A percentile compares a stretch with the other conserved stretches of the same genome.
Evolutionary conservation across 345 rosid genomes (phyloP).

Genomic region (Arabidopsis suecica): DNA sequence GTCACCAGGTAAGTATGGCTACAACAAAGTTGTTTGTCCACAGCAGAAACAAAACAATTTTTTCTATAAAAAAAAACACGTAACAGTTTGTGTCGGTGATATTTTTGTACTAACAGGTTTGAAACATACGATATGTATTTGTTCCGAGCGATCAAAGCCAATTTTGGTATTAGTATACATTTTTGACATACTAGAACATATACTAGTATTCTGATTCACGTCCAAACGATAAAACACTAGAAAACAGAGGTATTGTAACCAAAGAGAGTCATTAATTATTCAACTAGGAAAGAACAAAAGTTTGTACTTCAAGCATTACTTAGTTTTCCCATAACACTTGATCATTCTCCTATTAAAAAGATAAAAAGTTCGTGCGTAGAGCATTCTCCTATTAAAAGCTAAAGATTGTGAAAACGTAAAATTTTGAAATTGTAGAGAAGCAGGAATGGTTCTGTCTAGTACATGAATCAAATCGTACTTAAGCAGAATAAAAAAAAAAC

Average conservation of each 20-base stretch:
- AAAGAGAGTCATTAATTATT: neutral
- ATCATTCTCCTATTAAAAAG: neutral
- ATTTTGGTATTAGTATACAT: slow-evolving; percentile 3
- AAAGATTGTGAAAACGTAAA: neutral
- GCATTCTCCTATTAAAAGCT: neutral
- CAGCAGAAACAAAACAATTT: slow-evolving; percentile 9
- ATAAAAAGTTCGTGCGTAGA: neutral
- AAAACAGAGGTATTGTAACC: neutral
- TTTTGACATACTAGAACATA: neutral
- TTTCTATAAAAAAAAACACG: neutral
- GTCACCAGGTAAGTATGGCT: slow-evolving; percentile 36
- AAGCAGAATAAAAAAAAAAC: neutral
- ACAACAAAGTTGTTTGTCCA: slow-evolving; percentile 39
- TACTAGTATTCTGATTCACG: neutral
- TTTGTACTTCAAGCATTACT: too few relatives aligned
- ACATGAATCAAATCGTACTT: neutral
- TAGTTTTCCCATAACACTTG: too few relatives aligned
- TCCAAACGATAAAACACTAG: neutral
- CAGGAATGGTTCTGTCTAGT: neutral
- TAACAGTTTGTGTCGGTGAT: slow-evolving; percentile 36
- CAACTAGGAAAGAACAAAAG: too few relatives aligned
- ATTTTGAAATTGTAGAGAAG: neutral
- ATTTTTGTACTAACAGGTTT: slow-evolving; percentile 19
- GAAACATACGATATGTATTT: slow-evolving; percentile 1
- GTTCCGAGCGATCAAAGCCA: slow-evolving; percentile 24